phyloP scores from a whole-genome alignment of 352 stramenopile genomes.

The Phytophthora pinifolia region DNA sequence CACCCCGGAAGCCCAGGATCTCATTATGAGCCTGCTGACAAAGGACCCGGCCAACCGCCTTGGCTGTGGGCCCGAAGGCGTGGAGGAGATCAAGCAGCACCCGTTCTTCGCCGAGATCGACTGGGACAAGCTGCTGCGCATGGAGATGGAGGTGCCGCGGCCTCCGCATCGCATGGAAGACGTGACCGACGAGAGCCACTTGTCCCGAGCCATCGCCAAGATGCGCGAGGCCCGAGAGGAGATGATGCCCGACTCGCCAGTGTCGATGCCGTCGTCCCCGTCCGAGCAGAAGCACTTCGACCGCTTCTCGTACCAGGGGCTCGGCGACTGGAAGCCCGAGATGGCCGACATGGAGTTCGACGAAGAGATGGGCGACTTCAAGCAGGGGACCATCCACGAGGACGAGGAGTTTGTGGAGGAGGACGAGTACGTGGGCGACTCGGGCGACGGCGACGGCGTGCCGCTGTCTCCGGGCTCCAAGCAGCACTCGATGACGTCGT shows the following conservation, averaged over 20 bases:
- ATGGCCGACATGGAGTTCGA: constrained; percentile 72
- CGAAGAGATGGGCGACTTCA: constrained; percentile 57
- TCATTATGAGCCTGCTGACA: constrained; percentile 58
- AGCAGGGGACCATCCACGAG: constrained; percentile 53
- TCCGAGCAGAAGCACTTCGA: constrained; percentile 75
- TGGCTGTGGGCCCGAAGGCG: constrained; percentile 55
- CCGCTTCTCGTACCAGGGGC: constrained; percentile 69
- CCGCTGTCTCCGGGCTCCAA: constrained; percentile 43
- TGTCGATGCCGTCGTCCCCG: constrained; percentile 63
- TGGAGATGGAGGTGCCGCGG: constrained; percentile 64
- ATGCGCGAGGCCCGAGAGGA: constrained; percentile 71
- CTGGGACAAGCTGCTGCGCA: constrained; percentile 56
- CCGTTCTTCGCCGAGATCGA: constrained; percentile 75
- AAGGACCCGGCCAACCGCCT: constrained; percentile 58
- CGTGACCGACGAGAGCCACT: constrained; percentile 66
- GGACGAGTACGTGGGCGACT: constrained; percentile 29
- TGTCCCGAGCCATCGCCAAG: constrained; percentile 65
- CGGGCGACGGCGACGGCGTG: constrained; percentile 31
- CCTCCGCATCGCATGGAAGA: constrained; percentile 74
- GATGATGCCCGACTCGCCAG: constrained; percentile 70
- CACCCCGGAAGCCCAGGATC: constrained; percentile 61
- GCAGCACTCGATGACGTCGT: constrained; percentile 37
- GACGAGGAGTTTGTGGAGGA: constrained; percentile 61
- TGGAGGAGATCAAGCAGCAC: constrained; percentile 74
- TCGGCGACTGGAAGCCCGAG: constrained; percentile 58